Evolutionary conservation across 768 basidiomycete genomes (phyloP).

Genomic region (Lepiota venenata): DNA sequence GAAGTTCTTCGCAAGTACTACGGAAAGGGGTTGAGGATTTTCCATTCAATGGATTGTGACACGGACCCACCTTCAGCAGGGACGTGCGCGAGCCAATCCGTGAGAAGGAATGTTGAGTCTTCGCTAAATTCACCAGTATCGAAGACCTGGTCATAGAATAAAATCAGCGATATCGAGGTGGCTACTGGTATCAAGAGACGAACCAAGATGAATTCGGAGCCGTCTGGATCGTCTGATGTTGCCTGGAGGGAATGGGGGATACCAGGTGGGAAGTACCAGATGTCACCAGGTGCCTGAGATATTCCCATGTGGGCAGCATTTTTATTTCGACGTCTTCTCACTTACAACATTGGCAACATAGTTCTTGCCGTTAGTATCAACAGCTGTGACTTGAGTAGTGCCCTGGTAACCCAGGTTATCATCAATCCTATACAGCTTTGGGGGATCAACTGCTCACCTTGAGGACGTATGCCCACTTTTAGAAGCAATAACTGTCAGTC

Average conservation of each 20-base stretch:
- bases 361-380: conserved; percentile 46
- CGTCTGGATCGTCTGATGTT: conserved; percentile 38
- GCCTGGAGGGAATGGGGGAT: conserved; percentile 55
- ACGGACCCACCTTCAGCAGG: conserved; percentile 41
- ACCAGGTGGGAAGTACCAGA: conserved; percentile 58
- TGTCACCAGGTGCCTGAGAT: conserved; percentile 39
- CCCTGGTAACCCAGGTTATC: conserved; percentile 28
- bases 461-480: conserved; percentile 51
- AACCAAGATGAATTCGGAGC: conserved; percentile 51
- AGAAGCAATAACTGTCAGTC: conserved; percentile 5
- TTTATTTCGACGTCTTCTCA: not conserved
- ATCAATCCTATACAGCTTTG: not conserved
- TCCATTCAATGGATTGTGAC: not conserved
- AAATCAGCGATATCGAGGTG: not conserved
- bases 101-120: conserved; percentile 52
- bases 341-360: conserved; percentile 48
- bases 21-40: not conserved
- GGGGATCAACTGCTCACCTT: conserved; percentile 21
- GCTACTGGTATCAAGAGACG: conserved; percentile 2
- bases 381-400: conserved; percentile 42
- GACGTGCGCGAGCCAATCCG: conserved; percentile 53
- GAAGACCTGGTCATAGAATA: conserved; percentile 35
- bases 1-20: conserved; percentile 53
- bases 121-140: conserved; percentile 49
- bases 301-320: not conserved